These are phyloP conservation scores for Hebeloma cylindrosporum DNA, from an alignment of 768 basidiomycete genomes.

Conservation along the genomic window DNA sequence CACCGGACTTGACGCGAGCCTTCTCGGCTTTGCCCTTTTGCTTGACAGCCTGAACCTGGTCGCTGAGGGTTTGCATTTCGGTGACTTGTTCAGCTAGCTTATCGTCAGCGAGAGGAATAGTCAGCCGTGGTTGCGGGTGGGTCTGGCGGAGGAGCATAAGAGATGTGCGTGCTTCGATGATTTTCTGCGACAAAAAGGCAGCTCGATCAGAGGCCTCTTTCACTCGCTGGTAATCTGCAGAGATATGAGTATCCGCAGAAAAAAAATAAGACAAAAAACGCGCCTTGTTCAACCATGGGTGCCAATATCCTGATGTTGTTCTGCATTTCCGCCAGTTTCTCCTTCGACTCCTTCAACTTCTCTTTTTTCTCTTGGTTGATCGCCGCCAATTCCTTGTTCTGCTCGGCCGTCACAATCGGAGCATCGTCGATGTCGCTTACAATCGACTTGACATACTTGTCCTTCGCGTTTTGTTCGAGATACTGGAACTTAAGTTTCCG, in stretches of 20 bases:
- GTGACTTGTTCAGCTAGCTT: constrained; percentile 74
- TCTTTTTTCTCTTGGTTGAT: constrained; percentile 73
- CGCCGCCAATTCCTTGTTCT: constrained; percentile 63
- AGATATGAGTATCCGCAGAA: background rate
- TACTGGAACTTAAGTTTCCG: constrained; percentile 88
- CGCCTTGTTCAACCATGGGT: constrained; percentile 70
- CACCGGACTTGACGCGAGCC: constrained; percentile 57
- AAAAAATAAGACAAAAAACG: background rate
- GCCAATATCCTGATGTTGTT: constrained; percentile 62
- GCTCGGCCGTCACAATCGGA: constrained; percentile 75
- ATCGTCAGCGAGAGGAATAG: constrained; percentile 70
- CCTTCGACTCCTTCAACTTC: constrained; percentile 63
- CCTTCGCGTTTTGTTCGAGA: constrained; percentile 87
- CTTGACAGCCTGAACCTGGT: constrained; percentile 57
- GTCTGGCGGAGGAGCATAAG: constrained; percentile 79
- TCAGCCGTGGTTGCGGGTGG: constrained; percentile 78
- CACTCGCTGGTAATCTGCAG: constrained; percentile 59
- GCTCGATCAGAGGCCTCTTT: constrained; percentile 54
- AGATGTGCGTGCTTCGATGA: constrained; percentile 79
- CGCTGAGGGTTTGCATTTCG: constrained; percentile 76
- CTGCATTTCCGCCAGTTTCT: constrained; percentile 57
- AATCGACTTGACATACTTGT: constrained; percentile 84
- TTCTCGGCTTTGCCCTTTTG: constrained; percentile 53
- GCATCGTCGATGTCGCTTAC: constrained; percentile 84
- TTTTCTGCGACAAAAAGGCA: constrained; percentile 64